Base-by-base conservation (phyloP, 1,139 yeast species). In the Suhomyces anneliseae region DNA sequence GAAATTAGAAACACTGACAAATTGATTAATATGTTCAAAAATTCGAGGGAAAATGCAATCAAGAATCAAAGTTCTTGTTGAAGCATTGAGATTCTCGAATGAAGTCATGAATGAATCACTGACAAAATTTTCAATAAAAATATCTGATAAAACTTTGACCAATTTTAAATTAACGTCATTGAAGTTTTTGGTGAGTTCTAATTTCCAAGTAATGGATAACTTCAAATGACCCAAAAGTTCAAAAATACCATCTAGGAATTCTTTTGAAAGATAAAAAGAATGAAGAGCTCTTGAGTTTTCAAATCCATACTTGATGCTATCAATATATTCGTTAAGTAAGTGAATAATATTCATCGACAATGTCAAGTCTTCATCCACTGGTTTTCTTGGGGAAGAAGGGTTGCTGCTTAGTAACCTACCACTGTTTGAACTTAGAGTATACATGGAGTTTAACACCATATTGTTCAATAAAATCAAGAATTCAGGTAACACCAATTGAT, bases 191-290 rank as follows among this genome's bases (percentile, higher is more conserved):
- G 44, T 43, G 6, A 63, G 47, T 6, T 62, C 64, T 2, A 48
- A 31, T 7, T 46, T 43, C 72, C 74, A 69, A 9, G 56, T 56
- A 6, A 62, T 43, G 3, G 69, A 57, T 14, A 72, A 49, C 36
- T 62, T 61, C 10, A 74, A 53, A 43, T 72, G 68, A 0, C 74
- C 76, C 27, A 73, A 51, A 19, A 74, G 54, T 47, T 73, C 78
- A 53, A 72, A 67, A 0, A 66, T 54, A 1, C 79, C 75, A 47
- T 74, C 78, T 3, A 74, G 50, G 66, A 74, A 74, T 7, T 64
- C 70, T 42, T 64, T 66, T 8, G 64, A 56, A 9, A 55, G 47
- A 44, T 66, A 73, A 41, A 65, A 65, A 1, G 42, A 39, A 10
- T 54, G 52, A 12, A 74, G 55, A 1, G 61, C 53, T 8, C 54